These are phyloP conservation scores for Lonicera japonica DNA, from an alignment of 129 eudicot genomes.

Conservation along the genomic window DNA sequence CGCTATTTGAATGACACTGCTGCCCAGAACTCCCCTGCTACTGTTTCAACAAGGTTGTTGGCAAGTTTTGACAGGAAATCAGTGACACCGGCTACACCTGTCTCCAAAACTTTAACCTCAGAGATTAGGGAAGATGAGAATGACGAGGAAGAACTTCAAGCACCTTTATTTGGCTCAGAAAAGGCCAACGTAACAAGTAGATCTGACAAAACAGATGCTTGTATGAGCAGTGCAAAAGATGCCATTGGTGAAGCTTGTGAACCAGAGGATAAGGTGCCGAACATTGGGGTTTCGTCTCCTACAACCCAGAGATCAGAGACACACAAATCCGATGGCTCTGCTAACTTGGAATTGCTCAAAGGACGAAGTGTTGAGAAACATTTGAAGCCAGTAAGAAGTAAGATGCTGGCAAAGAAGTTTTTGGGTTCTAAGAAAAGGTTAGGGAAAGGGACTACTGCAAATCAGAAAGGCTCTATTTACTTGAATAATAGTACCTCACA, in stretches of 20 bases:
- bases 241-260: constrained; percentile 10
- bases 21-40: constrained; percentile 12
- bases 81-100: constrained; percentile 19
- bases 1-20: constrained; percentile 3
- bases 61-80: constrained; percentile 22
- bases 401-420: constrained; percentile 35
- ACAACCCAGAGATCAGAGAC: constrained; percentile 9
- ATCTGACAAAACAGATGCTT: constrained; percentile 20
- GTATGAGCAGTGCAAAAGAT: constrained; percentile 10
- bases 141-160: constrained; percentile 14
- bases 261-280: constrained; percentile 16
- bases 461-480: constrained; percentile 43
- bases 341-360: constrained; percentile 13
- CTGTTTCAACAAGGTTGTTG: constrained; percentile 3
- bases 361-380: constrained; percentile 16
- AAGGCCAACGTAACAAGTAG: constrained; percentile 11
- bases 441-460: constrained; percentile 23
- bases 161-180: constrained; percentile 6
- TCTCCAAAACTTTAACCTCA: constrained; percentile 11
- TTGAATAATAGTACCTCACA: constrained; percentile 20
- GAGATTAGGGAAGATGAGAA: constrained; percentile 18
- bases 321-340: constrained; percentile 21
- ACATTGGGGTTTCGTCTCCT: constrained; percentile 19
- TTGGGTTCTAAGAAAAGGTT: constrained; percentile 43
- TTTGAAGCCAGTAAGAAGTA: constrained; percentile 35